Percentiles rank a stretch among this genome's conserved stretches.
phyloP scores from a whole-genome alignment of 176 grass and related monocot genomes.

The Areca catechu region DNA sequence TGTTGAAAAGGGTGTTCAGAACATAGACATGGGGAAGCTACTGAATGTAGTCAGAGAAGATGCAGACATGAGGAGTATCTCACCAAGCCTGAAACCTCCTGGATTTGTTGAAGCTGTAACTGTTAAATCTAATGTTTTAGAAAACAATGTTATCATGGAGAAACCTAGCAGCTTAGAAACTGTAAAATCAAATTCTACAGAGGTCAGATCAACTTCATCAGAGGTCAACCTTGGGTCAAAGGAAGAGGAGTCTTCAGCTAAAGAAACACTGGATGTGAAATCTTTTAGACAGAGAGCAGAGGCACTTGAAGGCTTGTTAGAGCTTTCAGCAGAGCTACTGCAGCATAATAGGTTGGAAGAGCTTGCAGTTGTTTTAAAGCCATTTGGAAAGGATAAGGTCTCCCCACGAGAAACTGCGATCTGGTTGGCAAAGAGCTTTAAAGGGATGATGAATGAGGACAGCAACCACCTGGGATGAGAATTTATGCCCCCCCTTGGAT shows the following conservation, averaged over 20 bases:
- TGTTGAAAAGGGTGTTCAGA: slow-evolving; percentile 23
- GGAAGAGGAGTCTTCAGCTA: slow-evolving; percentile 43
- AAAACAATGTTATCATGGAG: slow-evolving; percentile 20
- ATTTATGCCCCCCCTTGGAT: not conserved
- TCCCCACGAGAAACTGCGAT: slow-evolving; percentile 95
- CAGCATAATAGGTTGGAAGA: slow-evolving; percentile 78
- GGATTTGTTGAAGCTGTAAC: slow-evolving; percentile 28
- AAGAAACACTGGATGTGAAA: slow-evolving; percentile 80
- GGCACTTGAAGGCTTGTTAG: slow-evolving; percentile 88
- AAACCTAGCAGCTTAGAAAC: slow-evolving; percentile 31
- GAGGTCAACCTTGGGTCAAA: slow-evolving; percentile 34
- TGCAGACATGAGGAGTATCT: slow-evolving; percentile 37
- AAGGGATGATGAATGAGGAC: slow-evolving; percentile 97
- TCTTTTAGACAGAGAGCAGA: slow-evolving; percentile 95
- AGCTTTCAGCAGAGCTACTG: slow-evolving; percentile 82
- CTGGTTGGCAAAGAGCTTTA: slow-evolving; percentile 96
- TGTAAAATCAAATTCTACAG: slow-evolving; percentile 26
- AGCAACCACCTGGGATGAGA: slow-evolving; percentile 39
- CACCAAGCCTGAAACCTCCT: slow-evolving; percentile 21
- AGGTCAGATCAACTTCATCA: slow-evolving; percentile 26
- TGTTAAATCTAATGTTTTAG: slow-evolving; percentile 24
- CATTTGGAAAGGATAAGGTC: slow-evolving; percentile 96
- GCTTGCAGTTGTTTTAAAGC: slow-evolving; percentile 77
- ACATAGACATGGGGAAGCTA: slow-evolving; percentile 21
- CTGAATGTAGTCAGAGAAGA: slow-evolving; percentile 51